These are phyloP conservation scores for Cystofilobasidium ferigula DNA, from an alignment of 768 basidiomycete genomes.

Conservation along the genomic window DNA sequence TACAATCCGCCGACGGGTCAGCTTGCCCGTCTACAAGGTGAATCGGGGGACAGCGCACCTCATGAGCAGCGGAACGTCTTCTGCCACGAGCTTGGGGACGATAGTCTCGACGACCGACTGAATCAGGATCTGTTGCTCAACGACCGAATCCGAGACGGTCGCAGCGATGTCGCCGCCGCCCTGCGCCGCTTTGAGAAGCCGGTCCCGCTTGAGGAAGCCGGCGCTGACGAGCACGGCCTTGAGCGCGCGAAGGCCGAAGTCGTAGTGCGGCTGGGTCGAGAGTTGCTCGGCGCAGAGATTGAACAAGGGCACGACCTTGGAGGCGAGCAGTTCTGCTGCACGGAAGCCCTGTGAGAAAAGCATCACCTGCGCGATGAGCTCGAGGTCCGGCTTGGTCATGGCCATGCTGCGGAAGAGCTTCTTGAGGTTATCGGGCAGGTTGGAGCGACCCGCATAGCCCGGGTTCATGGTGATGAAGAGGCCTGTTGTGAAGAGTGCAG, in stretches of 20 bases:
- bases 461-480: constrained; percentile 99
- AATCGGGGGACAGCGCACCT: constrained; percentile 47
- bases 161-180: constrained; percentile 3
- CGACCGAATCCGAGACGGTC: constrained; percentile 59
- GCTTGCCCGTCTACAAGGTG: too few species aligned
- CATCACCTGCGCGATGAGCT: constrained; percentile 99
- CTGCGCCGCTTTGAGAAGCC: constrained; percentile 46
- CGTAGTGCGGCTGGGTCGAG: constrained; percentile 94
- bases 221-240: constrained; percentile 95
- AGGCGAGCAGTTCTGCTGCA: constrained; percentile 91
- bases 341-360: constrained; percentile 98
- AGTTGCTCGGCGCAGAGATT: constrained; percentile 95
- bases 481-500: constrained; percentile 42
- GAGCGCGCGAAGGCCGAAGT: constrained; percentile 93
- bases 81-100: constrained; percentile 92
- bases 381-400: constrained; percentile 96
- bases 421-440: constrained; percentile 44
- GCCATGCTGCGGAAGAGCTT: constrained; percentile 60
- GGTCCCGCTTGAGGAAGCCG: constrained; percentile 91
- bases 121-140: constrained; percentile 92
- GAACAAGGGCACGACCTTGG: constrained; percentile 98
- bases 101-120: constrained; percentile 98
- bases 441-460: constrained; percentile 92
- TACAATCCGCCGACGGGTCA: constrained; percentile 34
- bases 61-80: constrained; percentile 86